Evolutionary conservation across 176 grass and related monocot species (phyloP).

Genomic region (Canna indica): DNA sequence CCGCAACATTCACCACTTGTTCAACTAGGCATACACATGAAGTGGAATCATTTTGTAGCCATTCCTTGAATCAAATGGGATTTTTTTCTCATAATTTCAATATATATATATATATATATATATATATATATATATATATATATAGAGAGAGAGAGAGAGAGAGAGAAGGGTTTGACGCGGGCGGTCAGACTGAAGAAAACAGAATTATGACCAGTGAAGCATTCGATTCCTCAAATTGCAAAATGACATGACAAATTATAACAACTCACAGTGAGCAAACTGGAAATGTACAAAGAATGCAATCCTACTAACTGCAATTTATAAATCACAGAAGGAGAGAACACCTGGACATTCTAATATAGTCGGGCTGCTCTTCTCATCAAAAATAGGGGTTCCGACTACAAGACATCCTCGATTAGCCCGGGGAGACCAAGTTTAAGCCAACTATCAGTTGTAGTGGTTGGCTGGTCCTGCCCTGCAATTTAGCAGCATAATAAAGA

Average conservation of each 20-base stretch:
- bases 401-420: not conserved
- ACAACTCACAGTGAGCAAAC: not conserved
- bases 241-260: not conserved
- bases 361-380: constrained; percentile 9
- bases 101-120: not conserved
- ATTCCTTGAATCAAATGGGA: too few species aligned
- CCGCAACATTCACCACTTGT: not conserved
- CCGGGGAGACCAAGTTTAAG: not conserved
- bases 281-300: constrained; percentile 10
- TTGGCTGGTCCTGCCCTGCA: not conserved
- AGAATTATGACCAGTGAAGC: not conserved
- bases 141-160: too few species aligned
- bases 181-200: not conserved
- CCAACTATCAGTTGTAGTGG: not conserved
- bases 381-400: not conserved
- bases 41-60: not conserved
- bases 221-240: not conserved
- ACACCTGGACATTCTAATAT: constrained; percentile 13
- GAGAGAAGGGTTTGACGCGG: too few species aligned
- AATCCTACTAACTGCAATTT: constrained; percentile 6
- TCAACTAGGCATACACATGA: not conserved
- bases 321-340: not conserved
- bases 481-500: not conserved
- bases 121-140: too few species aligned
- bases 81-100: not conserved